phyloP scores from a whole-genome alignment of 768 basidiomycete species.

The Xerocomus spinulosus region DNA sequence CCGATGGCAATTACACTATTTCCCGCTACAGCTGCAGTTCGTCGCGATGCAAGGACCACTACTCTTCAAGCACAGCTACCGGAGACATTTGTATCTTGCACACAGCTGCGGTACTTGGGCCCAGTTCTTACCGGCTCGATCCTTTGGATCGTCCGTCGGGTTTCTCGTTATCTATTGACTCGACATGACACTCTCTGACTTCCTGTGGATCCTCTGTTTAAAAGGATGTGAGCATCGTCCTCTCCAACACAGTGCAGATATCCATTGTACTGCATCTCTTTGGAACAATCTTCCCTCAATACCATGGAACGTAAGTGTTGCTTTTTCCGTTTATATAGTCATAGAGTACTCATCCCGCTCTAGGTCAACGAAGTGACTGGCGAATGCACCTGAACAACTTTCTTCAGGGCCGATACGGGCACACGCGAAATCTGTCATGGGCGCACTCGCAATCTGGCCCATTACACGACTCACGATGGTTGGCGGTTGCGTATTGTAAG shows the following conservation, averaged over 20 bases:
- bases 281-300: constrained; percentile 3
- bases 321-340: neutral
- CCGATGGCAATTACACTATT: constrained; percentile 19
- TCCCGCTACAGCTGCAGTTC: constrained; percentile 14
- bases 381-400: constrained; percentile 29
- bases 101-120: constrained; percentile 19
- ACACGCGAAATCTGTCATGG: constrained; percentile 26
- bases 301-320: constrained; percentile 18
- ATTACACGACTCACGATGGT: constrained; percentile 23
- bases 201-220: constrained; percentile 25
- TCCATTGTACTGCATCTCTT: neutral
- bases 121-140: constrained; percentile 6
- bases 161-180: constrained; percentile 24
- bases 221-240: constrained; percentile 11
- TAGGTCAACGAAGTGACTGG: constrained; percentile 24
- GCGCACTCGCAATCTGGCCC: constrained; percentile 17
- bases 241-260: constrained; percentile 8
- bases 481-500: constrained; percentile 26
- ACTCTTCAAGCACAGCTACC: constrained; percentile 17
- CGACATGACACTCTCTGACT: constrained; percentile 18
- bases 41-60: constrained; percentile 4
- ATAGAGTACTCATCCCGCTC: constrained; percentile 3
- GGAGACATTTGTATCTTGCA: constrained; percentile 3
- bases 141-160: constrained; percentile 1
- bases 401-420: constrained; percentile 31